phyloP scores from a whole-genome alignment of 371 early-diverging fungal genomes.

The Apophysomyces sp. region DNA sequence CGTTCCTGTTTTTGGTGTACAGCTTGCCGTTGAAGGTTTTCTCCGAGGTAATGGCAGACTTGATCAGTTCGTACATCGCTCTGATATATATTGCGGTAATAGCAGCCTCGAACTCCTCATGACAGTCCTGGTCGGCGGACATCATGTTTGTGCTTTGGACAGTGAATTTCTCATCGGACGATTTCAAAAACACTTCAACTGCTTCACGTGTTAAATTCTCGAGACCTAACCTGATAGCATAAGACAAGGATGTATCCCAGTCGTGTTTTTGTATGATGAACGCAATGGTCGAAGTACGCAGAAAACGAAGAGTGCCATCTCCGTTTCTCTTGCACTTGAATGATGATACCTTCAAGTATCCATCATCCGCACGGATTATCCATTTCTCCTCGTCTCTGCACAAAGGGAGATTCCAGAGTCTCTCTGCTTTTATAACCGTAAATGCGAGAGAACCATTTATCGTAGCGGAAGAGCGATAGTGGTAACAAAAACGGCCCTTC shows the following conservation, averaged over 20 bases:
- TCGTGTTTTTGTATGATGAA: not conserved
- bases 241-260: not conserved
- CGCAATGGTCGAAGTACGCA: not conserved
- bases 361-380: not conserved
- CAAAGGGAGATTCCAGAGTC: not conserved
- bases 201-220: not conserved
- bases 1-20: no score
- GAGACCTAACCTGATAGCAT: not conserved
- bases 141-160: not conserved
- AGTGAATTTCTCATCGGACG: not conserved
- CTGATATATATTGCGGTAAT: not conserved
- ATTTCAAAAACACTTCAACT: not conserved
- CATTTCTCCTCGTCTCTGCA: no score
- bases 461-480: not conserved
- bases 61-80: not conserved
- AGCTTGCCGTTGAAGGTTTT: not conserved
- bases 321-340: not conserved
- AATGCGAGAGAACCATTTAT: not conserved
- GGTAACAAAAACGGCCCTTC: not conserved
- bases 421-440: not conserved
- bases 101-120: not conserved
- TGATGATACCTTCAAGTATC: not conserved
- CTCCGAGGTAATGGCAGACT: not conserved
- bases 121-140: not conserved
- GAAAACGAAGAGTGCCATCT: not conserved